These are phyloP conservation scores for Colletotrichum navitas DNA, from an alignment of 2,329 filamentous ascomycete species.

Conservation along the genomic window DNA sequence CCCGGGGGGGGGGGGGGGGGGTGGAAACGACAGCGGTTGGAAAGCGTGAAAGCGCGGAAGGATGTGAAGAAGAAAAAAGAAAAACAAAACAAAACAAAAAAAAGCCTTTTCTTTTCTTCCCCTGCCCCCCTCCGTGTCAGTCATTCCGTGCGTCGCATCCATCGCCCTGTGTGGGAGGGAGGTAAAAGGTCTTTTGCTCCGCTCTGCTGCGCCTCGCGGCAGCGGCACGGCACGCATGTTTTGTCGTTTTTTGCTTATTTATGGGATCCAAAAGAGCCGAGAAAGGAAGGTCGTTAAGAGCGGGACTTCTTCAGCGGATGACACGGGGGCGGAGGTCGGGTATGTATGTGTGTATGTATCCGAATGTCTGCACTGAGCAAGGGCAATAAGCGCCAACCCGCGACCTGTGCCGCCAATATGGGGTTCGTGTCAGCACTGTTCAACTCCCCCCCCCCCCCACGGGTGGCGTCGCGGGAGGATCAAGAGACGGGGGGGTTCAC, in stretches of 20 bases:
- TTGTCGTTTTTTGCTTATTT: too few relatives aligned
- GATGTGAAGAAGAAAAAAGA: too few relatives aligned
- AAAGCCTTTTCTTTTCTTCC: too few relatives aligned
- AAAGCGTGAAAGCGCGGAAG: not conserved
- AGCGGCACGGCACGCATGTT: constrained; percentile 3
- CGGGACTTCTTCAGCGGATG: too few relatives aligned
- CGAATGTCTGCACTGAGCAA: too few relatives aligned
- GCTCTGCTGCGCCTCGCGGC: not conserved
- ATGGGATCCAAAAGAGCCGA: not conserved
- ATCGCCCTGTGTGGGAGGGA: not conserved
- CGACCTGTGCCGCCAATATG: too few relatives aligned
- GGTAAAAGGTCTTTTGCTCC: not conserved
- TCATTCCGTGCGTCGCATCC: not conserved
- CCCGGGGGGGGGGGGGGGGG: too few relatives aligned
- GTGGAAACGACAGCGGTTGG: not conserved
- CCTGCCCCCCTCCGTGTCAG: not conserved
- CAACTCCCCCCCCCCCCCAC: too few relatives aligned
- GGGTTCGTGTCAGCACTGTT: not conserved
- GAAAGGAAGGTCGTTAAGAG: not conserved
- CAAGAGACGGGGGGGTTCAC: not conserved
- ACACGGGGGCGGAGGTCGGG: too few relatives aligned
- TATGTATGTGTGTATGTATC: too few relatives aligned
- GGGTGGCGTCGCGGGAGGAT: not conserved
- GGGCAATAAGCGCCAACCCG: too few relatives aligned
- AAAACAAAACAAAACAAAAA: too few relatives aligned